These are phyloP conservation scores for Remersonia thermophila DNA, from an alignment of 2,329 filamentous ascomycete species.

Conservation along the genomic window DNA sequence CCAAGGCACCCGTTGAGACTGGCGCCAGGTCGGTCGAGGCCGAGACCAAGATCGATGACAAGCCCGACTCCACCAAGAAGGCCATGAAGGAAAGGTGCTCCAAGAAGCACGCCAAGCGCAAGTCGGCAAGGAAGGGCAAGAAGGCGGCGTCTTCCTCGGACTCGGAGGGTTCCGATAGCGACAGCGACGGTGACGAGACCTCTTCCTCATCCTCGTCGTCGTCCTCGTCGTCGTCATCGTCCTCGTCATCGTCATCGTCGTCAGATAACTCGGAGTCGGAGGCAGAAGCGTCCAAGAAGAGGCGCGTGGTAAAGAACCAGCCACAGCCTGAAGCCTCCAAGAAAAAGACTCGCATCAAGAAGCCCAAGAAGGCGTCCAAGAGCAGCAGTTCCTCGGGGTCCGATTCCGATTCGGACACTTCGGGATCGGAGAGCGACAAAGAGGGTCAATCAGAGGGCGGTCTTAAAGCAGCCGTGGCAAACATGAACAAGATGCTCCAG, in stretches of 20 bases:
- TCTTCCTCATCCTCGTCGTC: constrained; percentile 19
- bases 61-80: constrained; percentile 18
- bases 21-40: constrained; percentile 12
- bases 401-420: constrained; percentile 14
- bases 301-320: constrained; percentile 20
- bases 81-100: constrained; percentile 15
- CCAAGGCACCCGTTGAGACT: constrained; percentile 14
- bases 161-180: constrained; percentile 9
- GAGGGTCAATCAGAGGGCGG: no score
- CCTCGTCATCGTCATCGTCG: constrained; percentile 19
- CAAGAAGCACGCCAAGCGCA: constrained; percentile 18
- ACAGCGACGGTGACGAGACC: constrained; percentile 10
- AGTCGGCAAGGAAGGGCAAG: constrained; percentile 16
- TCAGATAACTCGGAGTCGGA: constrained; percentile 15
- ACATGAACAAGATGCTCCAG: constrained; percentile 21
- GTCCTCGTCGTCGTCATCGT: constrained; percentile 18
- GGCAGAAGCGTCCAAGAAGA: constrained; percentile 18
- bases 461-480: constrained; percentile 13
- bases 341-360: constrained; percentile 18
- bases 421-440: constrained; percentile 1
- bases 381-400: constrained; percentile 9
- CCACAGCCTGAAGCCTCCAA: constrained; percentile 20
- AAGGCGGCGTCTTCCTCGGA: constrained; percentile 13
- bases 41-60: constrained; percentile 15
- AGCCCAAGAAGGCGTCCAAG: constrained; percentile 19